Conservation (phyloP, 352 stramenopile species). For the Pythium utonaiense region DNA sequence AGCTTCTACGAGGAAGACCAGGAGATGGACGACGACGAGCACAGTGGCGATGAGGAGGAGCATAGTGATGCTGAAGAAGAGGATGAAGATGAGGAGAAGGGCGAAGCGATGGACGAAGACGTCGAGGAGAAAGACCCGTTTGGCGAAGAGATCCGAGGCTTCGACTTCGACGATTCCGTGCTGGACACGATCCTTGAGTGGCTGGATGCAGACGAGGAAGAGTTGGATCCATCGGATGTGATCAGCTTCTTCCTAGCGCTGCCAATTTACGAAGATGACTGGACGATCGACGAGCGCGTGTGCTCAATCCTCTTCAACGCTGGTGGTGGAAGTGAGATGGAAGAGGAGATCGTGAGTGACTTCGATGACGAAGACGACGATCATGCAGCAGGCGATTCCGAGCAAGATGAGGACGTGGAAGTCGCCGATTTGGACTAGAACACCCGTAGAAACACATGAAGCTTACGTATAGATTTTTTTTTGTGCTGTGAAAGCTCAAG, state of each 20-base stretch:
- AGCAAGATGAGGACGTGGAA: constrained; percentile 11
- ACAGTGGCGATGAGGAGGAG: constrained; percentile 22
- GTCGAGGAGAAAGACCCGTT: constrained; percentile 30
- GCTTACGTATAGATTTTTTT: too few relatives aligned
- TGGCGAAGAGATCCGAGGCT: constrained; percentile 50
- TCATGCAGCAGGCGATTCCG: constrained; percentile 14
- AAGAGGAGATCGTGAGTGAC: constrained; percentile 24
- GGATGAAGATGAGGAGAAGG: constrained; percentile 6
- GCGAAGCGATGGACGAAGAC: constrained; percentile 16
- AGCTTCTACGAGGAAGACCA: constrained; percentile 72
- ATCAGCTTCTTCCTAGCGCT: constrained; percentile 69
- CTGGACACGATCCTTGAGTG: constrained; percentile 46
- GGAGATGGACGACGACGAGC: constrained; percentile 25
- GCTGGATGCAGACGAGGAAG: constrained; percentile 44
- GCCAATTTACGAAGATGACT: constrained; percentile 72
- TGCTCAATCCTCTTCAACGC: constrained; percentile 68
- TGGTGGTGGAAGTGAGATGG: constrained; percentile 26
- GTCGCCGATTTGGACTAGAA: constrained; percentile 21
- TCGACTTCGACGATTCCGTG: constrained; percentile 56
- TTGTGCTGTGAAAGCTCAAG: background rate
- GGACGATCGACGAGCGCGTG: constrained; percentile 72
- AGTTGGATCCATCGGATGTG: constrained; percentile 55
- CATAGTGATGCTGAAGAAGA: constrained; percentile 14
- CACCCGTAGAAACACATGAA: too few relatives aligned
- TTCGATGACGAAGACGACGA: constrained; percentile 33